These are phyloP conservation scores for Vitis labrusca DNA, from an alignment of 164 flowering plant genomes.

Conservation along the genomic window DNA sequence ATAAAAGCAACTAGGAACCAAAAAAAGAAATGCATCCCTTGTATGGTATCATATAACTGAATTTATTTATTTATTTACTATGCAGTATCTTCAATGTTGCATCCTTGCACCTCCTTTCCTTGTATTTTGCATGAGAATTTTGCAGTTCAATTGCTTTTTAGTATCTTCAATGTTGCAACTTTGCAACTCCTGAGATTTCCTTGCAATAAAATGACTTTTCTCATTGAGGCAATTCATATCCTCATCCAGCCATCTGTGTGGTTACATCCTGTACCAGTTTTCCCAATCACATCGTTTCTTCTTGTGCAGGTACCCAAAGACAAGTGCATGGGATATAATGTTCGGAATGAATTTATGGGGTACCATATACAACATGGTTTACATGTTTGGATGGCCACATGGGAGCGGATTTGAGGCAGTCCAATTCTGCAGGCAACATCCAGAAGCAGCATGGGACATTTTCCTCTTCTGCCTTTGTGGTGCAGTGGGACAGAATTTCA, in stretches of 20 bases:
- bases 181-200: no score
- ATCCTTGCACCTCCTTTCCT: no score
- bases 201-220: not conserved
- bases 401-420: conserved; percentile 79
- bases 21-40: no score
- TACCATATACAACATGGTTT: conserved; percentile 81
- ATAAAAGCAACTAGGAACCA: no score
- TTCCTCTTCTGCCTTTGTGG: conserved; percentile 89
- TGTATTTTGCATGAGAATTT: no score
- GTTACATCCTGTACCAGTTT: not conserved
- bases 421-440: conserved; percentile 84
- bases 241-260: not conserved
- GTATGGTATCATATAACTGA: no score
- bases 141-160: no score
- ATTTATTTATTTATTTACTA: no score
- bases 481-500: conserved; percentile 97
- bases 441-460: conserved; percentile 98
- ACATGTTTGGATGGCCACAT: conserved; percentile 91
- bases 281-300: conserved; percentile 8
- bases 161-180: no score
- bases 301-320: conserved; percentile 81
- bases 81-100: no score
- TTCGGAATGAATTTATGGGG: conserved; percentile 99
- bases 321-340: conserved; percentile 98
- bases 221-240: not conserved